Evolutionary conservation across 225 moss, liverwort and hornwort genomes (phyloP), one percentile per base, ranked within the genome.

Genomic region (Marchantia paleacea): DNA sequence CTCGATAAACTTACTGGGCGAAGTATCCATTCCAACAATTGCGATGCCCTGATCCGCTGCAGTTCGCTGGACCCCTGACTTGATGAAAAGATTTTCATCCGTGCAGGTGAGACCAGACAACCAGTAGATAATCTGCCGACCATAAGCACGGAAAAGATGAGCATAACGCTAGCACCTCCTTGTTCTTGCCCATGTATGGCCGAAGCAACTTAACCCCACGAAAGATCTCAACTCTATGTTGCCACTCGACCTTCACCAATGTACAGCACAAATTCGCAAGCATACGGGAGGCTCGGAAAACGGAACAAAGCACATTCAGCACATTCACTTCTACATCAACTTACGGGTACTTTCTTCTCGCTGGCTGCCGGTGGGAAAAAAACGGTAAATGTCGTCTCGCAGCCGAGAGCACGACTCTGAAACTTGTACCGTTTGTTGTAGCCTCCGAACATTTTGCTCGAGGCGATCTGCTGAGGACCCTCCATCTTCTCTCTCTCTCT

Each of bases 361-460:
- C 24, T 70, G 12, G 91, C 92, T 25, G 85, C 82, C 24, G 95
- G 95, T 1, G 97, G 97, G 63, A 95, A 99, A 87, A 83, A 94
- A 84, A 99, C 69, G 78, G 83, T 80, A 87, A 95, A 99, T 2
- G 89, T 92, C 93, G 94, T 95, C 28, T 88, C 82, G 73, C 94
- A 95, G 48, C 95, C 91, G 2, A 91, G 88, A 29, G 90, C 79
- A 67, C 69, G 76, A 72, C 97, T 99, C 75, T 95, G 80, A 75
- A 92, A 92, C 84, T 85, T 92, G 95, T 91, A 95, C 71, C 95
- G 93, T 48, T 91, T 93, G 83, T 90, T 99, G 81, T 85, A 95
- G 39, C 97, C 97, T 31, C 90, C 94, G 63, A 94, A 99, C 86
- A 91, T 88, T 81, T 92, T 97, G 89, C 53, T 89, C 78, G 88